Conservation (phyloP, 2,329 filamentous ascomycete species). For the Aspergillus arachidicola region DNA sequence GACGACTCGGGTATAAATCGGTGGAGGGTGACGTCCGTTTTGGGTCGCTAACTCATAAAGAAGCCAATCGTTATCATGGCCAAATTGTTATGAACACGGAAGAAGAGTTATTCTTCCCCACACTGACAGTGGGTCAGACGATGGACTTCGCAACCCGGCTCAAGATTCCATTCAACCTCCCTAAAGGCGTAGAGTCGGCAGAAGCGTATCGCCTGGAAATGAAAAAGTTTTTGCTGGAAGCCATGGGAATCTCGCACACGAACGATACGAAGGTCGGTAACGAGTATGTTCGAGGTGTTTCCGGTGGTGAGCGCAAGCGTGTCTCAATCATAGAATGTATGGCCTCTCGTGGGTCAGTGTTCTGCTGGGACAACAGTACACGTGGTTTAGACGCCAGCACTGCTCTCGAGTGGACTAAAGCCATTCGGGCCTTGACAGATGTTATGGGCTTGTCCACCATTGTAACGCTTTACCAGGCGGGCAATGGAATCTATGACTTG, state of each 20-base stretch:
- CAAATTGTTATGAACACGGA: conserved; percentile 60
- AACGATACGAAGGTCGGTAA: conserved; percentile 65
- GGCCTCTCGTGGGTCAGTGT: conserved; percentile 58
- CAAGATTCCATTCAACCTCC: conserved; percentile 7
- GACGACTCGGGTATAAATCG: conserved; percentile 59
- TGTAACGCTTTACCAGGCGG: conserved; percentile 70
- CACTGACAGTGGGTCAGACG: conserved; percentile 52
- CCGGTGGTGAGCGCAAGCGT: conserved; percentile 68
- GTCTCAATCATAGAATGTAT: conserved; percentile 68
- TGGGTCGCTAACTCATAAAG: conserved; percentile 46
- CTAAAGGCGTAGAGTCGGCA: neutral
- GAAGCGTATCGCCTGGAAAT: conserved; percentile 6
- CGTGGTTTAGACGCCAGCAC: conserved; percentile 66
- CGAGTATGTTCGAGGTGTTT: conserved; percentile 64
- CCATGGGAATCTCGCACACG: conserved; percentile 8
- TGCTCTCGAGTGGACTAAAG: conserved; percentile 63
- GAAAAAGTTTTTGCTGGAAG: conserved; percentile 6
- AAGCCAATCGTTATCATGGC: conserved; percentile 52
- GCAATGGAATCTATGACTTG: conserved; percentile 68
- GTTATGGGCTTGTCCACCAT: conserved; percentile 53
- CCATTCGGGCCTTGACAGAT: conserved; percentile 66
- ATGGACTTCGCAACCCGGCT: conserved; percentile 41
- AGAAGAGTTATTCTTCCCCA: conserved; percentile 53
- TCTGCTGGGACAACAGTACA: conserved; percentile 68
- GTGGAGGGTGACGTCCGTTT: conserved; percentile 62